Evolutionary conservation across 805 yeast genomes (phyloP), one percentile per base, ranked within the genome.

Genomic region (Teunomyces lycoperdinae): DNA sequence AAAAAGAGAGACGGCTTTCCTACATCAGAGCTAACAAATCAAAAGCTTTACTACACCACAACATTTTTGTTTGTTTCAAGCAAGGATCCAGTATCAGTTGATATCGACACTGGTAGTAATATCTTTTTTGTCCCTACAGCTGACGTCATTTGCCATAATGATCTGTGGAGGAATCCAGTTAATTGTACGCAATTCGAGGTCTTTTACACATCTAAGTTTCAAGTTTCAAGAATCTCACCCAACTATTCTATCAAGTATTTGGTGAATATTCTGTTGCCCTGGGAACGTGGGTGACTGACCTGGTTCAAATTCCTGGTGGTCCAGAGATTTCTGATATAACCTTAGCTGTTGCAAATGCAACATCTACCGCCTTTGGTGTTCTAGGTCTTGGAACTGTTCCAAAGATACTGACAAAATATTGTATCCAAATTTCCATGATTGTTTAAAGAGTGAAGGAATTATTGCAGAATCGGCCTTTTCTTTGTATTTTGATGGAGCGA

Each of bases 31-130:
- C 45, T 51, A 45, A 27, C 38, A 7, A 48, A 46, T 46, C 35
- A 28, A 31, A 13, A 26, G 10, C 4, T 4, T 26, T 43, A 48
- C 34, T 51, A 51, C 40, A 42, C 50, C 16, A 44, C 46, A 11
- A 20, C 20, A n/a, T 41, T 51, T 29, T n/a, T 26, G 6, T n/a
- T 52, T 24, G 58, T 56, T 16, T 46, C 51, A 20, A 26, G 50
- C 36, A 42, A 45, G 31, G 49, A 47, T 16, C 20, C 34, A n/a
- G 33, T 50, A 13, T 35, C 40, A 6, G 53, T 53, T 13, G 50
- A 49, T 42, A 36, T 55, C 13, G 58, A 55, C 33, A 52, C 52
- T 8, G 55, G 55, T 6, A 45, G 48, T 29, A 45, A 51, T 17
- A 50, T 50, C 17, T 40, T 45, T 9, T 52, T 53, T 53, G 45